phyloP scores from a whole-genome alignment of 345 rosid genomes.

The Viola odorata region DNA sequence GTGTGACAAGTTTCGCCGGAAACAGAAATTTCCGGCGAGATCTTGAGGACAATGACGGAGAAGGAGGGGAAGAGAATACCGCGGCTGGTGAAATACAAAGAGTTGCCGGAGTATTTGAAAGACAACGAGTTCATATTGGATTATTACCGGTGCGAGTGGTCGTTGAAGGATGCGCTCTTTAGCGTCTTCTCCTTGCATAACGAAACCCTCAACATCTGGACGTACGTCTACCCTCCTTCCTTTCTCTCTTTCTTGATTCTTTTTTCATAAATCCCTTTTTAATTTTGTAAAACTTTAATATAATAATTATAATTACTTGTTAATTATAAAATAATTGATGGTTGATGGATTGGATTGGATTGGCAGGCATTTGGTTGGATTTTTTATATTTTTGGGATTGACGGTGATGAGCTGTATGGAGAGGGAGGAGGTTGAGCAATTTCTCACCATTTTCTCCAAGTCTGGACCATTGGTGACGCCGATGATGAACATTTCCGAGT shows the following conservation, averaged over 20 bases:
- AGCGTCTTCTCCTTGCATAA: slow-evolving; percentile 87
- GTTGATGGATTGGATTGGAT: background rate
- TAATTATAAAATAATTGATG: too few species aligned
- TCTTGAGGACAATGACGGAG: too few species aligned
- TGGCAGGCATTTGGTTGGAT: slow-evolving; percentile 71
- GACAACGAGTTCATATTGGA: slow-evolving; percentile 90
- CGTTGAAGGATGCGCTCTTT: slow-evolving; percentile 61
- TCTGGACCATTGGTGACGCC: slow-evolving; percentile 45
- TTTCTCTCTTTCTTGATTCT: background rate
- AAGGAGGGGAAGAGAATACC: slow-evolving; percentile 1
- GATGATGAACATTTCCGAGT: slow-evolving; percentile 18
- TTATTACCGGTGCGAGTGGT: slow-evolving; percentile 91
- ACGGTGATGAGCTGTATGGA: slow-evolving; percentile 58
- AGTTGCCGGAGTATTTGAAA: slow-evolving; percentile 70
- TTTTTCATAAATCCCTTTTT: background rate
- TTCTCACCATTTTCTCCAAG: slow-evolving; percentile 48
- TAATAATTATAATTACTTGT: background rate
- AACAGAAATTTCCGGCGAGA: too few species aligned
- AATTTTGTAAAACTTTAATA: too few species aligned
- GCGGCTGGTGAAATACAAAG: slow-evolving; percentile 58
- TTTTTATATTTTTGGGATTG: slow-evolving; percentile 58
- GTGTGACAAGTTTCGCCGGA: too few species aligned
- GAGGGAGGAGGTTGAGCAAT: slow-evolving; percentile 48
- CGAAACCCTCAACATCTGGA: slow-evolving; percentile 93
- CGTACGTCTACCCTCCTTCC: slow-evolving; percentile 37